Evolutionary conservation across 2,329 filamentous ascomycete genomes (phyloP).

Genomic region (Septoria linicola): DNA sequence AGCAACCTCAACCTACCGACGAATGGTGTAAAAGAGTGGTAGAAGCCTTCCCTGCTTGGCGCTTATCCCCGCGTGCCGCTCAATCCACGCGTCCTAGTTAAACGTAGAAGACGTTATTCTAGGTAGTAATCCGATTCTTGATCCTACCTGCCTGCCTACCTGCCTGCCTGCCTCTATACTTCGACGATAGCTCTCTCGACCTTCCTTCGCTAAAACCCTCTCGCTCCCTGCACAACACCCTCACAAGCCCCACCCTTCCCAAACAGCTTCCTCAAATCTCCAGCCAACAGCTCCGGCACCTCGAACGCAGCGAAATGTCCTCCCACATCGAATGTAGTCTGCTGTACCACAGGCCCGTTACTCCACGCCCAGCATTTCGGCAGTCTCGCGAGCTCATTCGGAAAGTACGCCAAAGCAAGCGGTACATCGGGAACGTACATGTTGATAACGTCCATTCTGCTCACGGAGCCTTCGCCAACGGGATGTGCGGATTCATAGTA

Average conservation of each 20-base stretch:
- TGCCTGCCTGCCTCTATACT: no score
- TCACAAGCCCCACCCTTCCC: constrained; percentile 13
- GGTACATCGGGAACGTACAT: constrained; percentile 13
- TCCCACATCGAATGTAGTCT: constrained; percentile 17
- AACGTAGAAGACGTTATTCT: no score
- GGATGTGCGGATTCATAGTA: constrained; percentile 18
- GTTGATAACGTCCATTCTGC: constrained; percentile 18
- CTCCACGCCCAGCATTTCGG: constrained; percentile 19
- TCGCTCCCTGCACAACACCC: constrained; percentile 6
- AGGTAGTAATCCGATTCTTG: no score
- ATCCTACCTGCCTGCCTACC: no score
- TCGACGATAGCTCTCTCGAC: no score
- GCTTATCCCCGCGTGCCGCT: no score
- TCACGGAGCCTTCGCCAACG: constrained; percentile 8
- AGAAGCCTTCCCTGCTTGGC: no score
- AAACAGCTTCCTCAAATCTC: constrained; percentile 15
- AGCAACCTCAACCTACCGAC: no score
- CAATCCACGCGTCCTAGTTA: no score
- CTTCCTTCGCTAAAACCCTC: constrained; percentile 7
- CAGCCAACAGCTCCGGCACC: constrained; percentile 14
- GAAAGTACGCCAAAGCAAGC: constrained; percentile 15
- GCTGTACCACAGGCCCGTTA: constrained; percentile 17
- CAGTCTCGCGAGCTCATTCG: constrained; percentile 14
- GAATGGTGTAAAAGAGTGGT: no score
- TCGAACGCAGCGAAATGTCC: constrained; percentile 20